Base-by-base conservation (phyloP, 768 basidiomycete species). In the Mycena maculata region DNA sequence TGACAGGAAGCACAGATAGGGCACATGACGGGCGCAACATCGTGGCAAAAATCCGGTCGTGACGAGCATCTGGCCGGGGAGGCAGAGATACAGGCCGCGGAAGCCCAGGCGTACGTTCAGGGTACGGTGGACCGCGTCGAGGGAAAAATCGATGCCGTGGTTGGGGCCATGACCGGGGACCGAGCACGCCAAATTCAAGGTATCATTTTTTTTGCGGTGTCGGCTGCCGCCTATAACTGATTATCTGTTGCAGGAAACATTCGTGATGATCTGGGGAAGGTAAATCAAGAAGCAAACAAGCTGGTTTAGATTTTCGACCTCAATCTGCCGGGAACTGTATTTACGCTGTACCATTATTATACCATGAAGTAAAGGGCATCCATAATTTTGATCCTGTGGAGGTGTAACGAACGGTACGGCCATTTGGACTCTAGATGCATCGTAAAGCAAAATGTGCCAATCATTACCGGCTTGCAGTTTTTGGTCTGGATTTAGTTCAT, bases 81-180 rank as follows among this genome's bases (percentile, higher is more conserved):
- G 72, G 78, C 74, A 8, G 85, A 86, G 73, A 79, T 81, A 64
- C 81, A 83, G 22, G 82, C 83, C 12, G 83, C 85, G 1, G 81
- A 85, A 65, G 79, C 80, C 20, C 77, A 88, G 72, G 83, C 80
- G 18, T 88, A 82, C 64, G 79, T 74, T 4, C 82, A 88, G 60
- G 87, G 88, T 28, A 76, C 76, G 0, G 4, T 76, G n/a, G 87
- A 88, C 65, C 81, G 80, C 60, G 53, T 80, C 7, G 73, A 73
- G 15, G 87, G 87, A 42, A 86, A 85, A 75, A 79, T 84, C 58
- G 86, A 88, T 50, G 75, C 85, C 30, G 76, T 88, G 23, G 76
- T 84, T 36, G 88, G 87, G 28, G 84, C 88, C 5, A 67, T 89
- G 47, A 81, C 77, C 16, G 87, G 86, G n/a, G 88, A 88, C 74